Evolutionary conservation across 2,329 filamentous ascomycete species (phyloP).

Genomic region (Pseudogymnoascus sp.): DNA sequence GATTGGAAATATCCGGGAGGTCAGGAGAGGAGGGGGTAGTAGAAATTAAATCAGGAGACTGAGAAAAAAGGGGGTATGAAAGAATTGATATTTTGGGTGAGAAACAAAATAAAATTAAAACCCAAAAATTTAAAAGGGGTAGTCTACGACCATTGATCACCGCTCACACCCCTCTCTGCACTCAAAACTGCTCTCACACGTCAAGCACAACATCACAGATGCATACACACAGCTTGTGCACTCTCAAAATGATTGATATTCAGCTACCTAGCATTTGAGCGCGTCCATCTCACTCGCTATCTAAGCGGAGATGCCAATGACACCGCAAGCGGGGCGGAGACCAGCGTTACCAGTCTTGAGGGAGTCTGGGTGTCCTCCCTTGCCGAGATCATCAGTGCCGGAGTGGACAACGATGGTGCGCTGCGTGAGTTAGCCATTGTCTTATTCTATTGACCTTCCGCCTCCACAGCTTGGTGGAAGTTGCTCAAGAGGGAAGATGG

Average conservation of each 20-base stretch:
- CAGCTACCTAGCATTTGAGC: neutral
- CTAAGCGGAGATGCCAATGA: slow-evolving; percentile 82
- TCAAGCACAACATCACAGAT: neutral
- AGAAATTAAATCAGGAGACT: no score
- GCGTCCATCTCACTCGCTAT: slow-evolving; percentile 18
- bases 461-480: neutral
- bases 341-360: slow-evolving; percentile 99
- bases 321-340: slow-evolving; percentile 87
- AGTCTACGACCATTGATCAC: neutral
- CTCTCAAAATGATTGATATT: slow-evolving; percentile 3
- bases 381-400: slow-evolving; percentile 94
- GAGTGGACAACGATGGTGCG: slow-evolving; percentile 92
- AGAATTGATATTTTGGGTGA: neutral
- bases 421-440: slow-evolving; percentile 39
- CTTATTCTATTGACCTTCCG: neutral
- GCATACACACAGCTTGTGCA: neutral
- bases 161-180: neutral
- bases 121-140: neutral
- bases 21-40: no score
- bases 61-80: no score
- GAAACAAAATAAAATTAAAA: neutral
- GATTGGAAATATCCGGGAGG: no score
- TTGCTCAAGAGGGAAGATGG: neutral
- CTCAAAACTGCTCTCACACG: neutral
- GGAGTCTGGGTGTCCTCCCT: slow-evolving; percentile 86